phyloP scores from a whole-genome alignment of 495 filamentous ascomycete species.

The Hypoxylon trugodes region DNA sequence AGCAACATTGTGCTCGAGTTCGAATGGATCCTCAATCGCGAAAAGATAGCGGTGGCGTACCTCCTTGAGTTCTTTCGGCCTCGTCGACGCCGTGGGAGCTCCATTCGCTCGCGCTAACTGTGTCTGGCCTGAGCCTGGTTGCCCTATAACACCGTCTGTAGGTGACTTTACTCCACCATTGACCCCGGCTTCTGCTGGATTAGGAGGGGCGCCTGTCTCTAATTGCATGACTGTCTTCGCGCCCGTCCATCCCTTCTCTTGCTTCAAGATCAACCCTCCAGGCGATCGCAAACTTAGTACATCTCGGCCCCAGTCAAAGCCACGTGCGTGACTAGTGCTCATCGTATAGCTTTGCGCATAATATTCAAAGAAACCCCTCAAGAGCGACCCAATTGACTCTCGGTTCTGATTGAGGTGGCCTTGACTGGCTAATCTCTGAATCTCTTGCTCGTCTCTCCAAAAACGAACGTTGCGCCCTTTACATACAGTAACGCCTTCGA shows the following conservation, averaged over 20 bases:
- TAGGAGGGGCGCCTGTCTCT: slow-evolving; percentile 25
- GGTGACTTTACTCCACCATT: slow-evolving; percentile 24
- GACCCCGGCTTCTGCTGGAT: slow-evolving; percentile 21
- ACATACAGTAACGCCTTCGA: slow-evolving; percentile 53
- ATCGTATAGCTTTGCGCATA: slow-evolving; percentile 65
- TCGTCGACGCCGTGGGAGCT: background rate
- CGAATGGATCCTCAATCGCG: slow-evolving; percentile 89
- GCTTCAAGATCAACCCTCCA: slow-evolving; percentile 73
- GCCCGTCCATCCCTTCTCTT: slow-evolving; percentile 78
- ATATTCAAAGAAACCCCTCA: slow-evolving; percentile 84
- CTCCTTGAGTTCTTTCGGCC: slow-evolving; percentile 61
- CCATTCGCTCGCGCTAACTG: slow-evolving; percentile 3
- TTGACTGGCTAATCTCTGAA: slow-evolving; percentile 58
- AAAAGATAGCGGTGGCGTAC: slow-evolving; percentile 81
- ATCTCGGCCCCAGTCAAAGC: slow-evolving; percentile 76
- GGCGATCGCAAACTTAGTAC: slow-evolving; percentile 75
- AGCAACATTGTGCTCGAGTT: slow-evolving; percentile 82
- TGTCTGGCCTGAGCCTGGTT: slow-evolving; percentile 11
- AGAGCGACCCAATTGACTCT: slow-evolving; percentile 68
- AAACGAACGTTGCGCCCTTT: slow-evolving; percentile 70
- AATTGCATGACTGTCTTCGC: slow-evolving; percentile 65
- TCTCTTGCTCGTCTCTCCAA: slow-evolving; percentile 72
- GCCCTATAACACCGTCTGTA: background rate
- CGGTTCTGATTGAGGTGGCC: slow-evolving; percentile 66
- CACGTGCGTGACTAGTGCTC: slow-evolving; percentile 47